A percentile compares a stretch with the other conserved stretches of the same genome.
Evolutionary conservation across 2,329 filamentous ascomycete species (phyloP).

Genomic region (Fusarium robinianum): DNA sequence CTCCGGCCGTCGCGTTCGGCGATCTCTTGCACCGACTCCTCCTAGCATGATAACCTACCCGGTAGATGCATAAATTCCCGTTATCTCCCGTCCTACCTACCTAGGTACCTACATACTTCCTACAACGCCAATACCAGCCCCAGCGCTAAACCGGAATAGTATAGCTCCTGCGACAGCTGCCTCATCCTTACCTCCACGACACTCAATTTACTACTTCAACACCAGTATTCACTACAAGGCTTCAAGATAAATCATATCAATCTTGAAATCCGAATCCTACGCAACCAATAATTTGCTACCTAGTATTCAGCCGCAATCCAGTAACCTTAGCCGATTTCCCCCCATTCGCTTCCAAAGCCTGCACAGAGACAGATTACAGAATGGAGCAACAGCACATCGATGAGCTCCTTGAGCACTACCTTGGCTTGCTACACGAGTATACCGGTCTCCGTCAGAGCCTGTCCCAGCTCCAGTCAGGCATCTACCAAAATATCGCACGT

Average conservation of each 20-base stretch:
- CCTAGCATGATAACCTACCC: no score
- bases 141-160: constrained; percentile 27
- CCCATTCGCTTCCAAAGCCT: neutral
- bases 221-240: no score
- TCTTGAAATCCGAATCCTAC: no score
- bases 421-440: constrained; percentile 70
- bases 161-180: constrained; percentile 15
- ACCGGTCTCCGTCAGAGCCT: constrained; percentile 61
- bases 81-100: no score
- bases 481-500: constrained; percentile 67
- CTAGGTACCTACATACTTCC: neutral
- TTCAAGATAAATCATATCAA: no score
- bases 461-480: constrained; percentile 55
- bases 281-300: no score
- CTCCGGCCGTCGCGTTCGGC: no score
- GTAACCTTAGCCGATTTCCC: neutral
- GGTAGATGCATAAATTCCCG: no score
- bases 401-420: constrained; percentile 65
- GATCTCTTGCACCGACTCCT: no score
- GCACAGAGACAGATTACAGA: neutral
- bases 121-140: constrained; percentile 3
- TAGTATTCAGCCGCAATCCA: no score
- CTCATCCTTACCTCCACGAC: constrained; percentile 6
- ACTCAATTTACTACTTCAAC: constrained; percentile 2
- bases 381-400: constrained; percentile 57